Percentiles rank a stretch among this genome's conserved stretches.
These are phyloP conservation scores for Lactarius akahatsu DNA, from an alignment of 768 basidiomycete genomes.

Conservation along the genomic window DNA sequence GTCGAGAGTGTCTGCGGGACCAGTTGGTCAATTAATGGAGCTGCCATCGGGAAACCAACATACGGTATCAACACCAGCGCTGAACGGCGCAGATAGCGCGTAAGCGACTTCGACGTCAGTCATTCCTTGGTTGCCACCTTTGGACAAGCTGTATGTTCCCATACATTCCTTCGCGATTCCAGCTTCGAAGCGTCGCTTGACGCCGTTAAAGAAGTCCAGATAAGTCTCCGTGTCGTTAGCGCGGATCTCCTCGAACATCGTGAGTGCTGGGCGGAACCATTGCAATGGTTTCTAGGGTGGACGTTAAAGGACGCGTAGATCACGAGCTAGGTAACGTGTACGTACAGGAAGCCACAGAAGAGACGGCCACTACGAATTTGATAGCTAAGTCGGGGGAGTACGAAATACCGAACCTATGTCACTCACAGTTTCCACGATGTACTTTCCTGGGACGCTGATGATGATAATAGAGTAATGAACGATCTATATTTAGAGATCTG, in stretches of 20 bases:
- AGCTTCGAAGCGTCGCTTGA: slow-evolving; percentile 4
- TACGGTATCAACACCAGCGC: slow-evolving; percentile 24
- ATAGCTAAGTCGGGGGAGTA: neutral
- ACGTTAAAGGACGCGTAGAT: neutral
- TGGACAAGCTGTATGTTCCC: slow-evolving; percentile 13
- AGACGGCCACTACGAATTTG: slow-evolving; percentile 2
- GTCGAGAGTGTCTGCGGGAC: slow-evolving; percentile 14
- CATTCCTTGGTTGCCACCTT: slow-evolving; percentile 1
- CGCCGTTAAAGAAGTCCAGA: slow-evolving; percentile 2
- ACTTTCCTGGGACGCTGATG: slow-evolving; percentile 9
- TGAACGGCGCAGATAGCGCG: slow-evolving; percentile 20
- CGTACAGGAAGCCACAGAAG: slow-evolving; percentile 24
- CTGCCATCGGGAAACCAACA: neutral
- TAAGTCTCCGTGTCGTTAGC: slow-evolving; percentile 2
- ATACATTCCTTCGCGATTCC: slow-evolving; percentile 19
- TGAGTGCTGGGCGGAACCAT: slow-evolving; percentile 21
- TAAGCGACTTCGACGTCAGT: slow-evolving; percentile 18
- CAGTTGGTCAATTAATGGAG: neutral
- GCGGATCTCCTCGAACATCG: slow-evolving; percentile 1
- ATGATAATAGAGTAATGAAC: neutral
- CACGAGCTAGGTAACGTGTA: neutral
- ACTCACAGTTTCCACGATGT: slow-evolving; percentile 16
- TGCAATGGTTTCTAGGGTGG: slow-evolving; percentile 12
- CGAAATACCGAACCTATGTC: neutral
- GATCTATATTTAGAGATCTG: neutral